Evolutionary conservation across 2,329 filamentous ascomycete genomes (phyloP).

Genomic region (Blastomyces silverae): DNA sequence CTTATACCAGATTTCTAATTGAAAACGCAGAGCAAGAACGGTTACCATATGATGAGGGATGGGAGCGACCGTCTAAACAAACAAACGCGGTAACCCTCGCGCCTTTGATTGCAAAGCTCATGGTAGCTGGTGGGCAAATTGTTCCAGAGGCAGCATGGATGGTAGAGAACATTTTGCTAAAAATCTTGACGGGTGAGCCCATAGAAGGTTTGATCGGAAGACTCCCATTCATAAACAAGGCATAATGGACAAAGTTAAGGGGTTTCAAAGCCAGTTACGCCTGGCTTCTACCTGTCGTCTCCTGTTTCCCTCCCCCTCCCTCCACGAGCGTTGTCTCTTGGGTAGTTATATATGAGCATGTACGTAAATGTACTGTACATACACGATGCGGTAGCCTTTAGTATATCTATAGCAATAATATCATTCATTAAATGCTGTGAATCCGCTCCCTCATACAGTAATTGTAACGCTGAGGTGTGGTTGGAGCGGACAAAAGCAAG

Average conservation of each 20-base stretch:
- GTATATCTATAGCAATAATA: background rate
- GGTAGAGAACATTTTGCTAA: conserved; percentile 13
- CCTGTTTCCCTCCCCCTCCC: background rate
- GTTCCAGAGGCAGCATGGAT: conserved; percentile 20
- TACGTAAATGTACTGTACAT: background rate
- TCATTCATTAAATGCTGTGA: background rate
- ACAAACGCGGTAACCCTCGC: conserved; percentile 22
- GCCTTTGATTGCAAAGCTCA: conserved; percentile 20
- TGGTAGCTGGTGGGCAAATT: conserved; percentile 20
- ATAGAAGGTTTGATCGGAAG: conserved; percentile 14
- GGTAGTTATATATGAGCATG: conserved; percentile 4
- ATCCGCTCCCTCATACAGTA: background rate
- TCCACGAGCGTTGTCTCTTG: background rate
- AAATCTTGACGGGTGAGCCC: conserved; percentile 15
- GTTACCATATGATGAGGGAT: conserved; percentile 34
- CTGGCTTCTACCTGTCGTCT: background rate
- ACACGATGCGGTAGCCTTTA: background rate
- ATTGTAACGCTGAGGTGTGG: too few species aligned
- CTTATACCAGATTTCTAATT: background rate
- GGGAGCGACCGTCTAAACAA: conserved; percentile 24
- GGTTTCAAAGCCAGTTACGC: background rate
- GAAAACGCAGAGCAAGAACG: conserved; percentile 29
- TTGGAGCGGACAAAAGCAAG: background rate
- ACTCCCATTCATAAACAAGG: conserved; percentile 10
- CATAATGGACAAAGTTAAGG: background rate